Evolutionary conservation across 345 rosid species (phyloP), one percentile per base, ranked within the genome.

Genomic region (Sisymbrium altissimum): DNA sequence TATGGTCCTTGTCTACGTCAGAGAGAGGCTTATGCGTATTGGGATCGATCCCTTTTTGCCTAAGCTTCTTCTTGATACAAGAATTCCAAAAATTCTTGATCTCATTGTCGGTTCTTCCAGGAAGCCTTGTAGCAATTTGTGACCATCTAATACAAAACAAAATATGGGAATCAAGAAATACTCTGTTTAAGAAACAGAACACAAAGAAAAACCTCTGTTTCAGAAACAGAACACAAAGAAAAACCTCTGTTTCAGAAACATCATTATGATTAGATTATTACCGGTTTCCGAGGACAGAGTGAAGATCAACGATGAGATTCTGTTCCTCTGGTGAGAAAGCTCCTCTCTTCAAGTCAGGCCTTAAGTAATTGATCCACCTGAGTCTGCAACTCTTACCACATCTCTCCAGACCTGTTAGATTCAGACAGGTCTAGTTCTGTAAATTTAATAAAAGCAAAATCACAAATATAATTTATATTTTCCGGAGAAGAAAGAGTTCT

Each of bases 321-420:
- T 87, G 84, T 67, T 87, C 89, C 21, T 83, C 85, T 12, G 75
- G 74, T 0, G 89, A 85, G 62, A 87, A 87, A 84, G 81, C 72
- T 78, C 91, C 87, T 81, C 93, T 82, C 52, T 92, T 89, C 17
- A 91, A 89, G 71, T 89, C 96, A 74, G 97, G 97, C 58, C 97
- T 83, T 81, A 91, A 77, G 83, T 91, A 91, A 70, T 91, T 91
- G 52, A 91, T 87, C 97, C 97, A 91, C 50, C 97, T 85, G 48
- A 92, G 69, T 59, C 97, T 85, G 70, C 97, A 92, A 54, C 97
- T 92, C 83, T 92, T 92, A 18, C 79, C 79, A 9, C 79, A 75
- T 75, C 79, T 68, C 39, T 67, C 23, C 0, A 74, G 62, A 66
- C 78, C 78, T 74, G 45, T 43, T 36, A 55, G 58, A 56, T 56